Percentiles rank a stretch among this genome's conserved stretches.
These are phyloP conservation scores for Botrytis byssoidea DNA, from an alignment of 2,329 filamentous ascomycete genomes.

Conservation along the genomic window DNA sequence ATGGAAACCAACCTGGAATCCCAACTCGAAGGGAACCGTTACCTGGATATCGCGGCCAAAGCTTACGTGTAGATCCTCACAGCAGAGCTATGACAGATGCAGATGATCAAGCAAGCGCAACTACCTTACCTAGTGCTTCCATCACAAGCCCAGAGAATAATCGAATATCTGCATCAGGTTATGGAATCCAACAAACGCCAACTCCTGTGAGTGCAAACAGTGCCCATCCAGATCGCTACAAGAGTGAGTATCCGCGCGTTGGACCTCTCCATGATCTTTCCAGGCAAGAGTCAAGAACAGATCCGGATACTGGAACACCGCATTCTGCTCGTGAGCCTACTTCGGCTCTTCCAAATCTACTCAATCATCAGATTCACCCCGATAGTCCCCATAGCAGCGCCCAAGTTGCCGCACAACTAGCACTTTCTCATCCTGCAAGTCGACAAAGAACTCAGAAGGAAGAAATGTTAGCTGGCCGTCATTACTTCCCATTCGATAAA, in stretches of 20 bases:
- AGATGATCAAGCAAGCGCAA: constrained; percentile 59
- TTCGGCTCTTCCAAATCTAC: constrained; percentile 53
- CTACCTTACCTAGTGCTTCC: constrained; percentile 55
- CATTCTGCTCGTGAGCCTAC: constrained; percentile 40
- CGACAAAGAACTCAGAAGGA: constrained; percentile 69
- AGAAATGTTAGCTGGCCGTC: constrained; percentile 79
- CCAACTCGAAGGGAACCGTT: constrained; percentile 52
- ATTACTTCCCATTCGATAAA: constrained; percentile 77
- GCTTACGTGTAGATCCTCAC: constrained; percentile 62
- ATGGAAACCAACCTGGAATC: constrained; percentile 39
- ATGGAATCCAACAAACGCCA: constrained; percentile 48
- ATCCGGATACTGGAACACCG: constrained; percentile 48
- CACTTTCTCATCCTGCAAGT: constrained; percentile 37
- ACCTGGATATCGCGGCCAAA: constrained; percentile 60
- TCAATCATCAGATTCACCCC: constrained; percentile 36
- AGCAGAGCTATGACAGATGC: constrained; percentile 53
- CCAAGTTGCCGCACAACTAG: constrained; percentile 38
- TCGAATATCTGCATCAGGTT: constrained; percentile 56
- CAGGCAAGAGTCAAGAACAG: constrained; percentile 50
- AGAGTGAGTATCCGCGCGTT: constrained; percentile 58
- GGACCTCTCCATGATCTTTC: constrained; percentile 60
- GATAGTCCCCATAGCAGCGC: constrained; percentile 37
- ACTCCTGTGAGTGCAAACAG: constrained; percentile 59
- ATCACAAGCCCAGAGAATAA: constrained; percentile 56
- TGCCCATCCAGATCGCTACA: constrained; percentile 40